These are phyloP conservation scores for Beauveria caledonica DNA, from an alignment of 2,329 filamentous ascomycete genomes.

Conservation along the genomic window DNA sequence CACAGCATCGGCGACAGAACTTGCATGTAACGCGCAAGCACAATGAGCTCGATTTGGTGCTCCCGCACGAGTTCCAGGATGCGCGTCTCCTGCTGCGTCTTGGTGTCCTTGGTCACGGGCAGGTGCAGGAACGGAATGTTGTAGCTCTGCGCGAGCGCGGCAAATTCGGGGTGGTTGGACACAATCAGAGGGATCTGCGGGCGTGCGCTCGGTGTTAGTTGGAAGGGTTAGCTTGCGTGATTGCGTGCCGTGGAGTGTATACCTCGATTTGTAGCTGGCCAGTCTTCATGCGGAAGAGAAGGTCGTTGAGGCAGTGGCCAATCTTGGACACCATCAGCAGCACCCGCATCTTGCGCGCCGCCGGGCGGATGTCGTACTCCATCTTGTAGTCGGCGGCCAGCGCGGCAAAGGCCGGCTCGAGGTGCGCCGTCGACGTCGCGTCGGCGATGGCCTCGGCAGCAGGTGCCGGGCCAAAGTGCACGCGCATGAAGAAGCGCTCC, in stretches of 20 bases:
- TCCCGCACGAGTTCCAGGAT: conserved; percentile 62
- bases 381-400: conserved; percentile 58
- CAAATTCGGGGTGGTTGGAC: conserved; percentile 73
- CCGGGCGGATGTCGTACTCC: conserved; percentile 63
- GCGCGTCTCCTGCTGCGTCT: conserved; percentile 61
- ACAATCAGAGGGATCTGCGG: conserved; percentile 60
- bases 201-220: not conserved
- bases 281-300: conserved; percentile 70
- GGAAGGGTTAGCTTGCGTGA: not conserved
- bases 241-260: not conserved
- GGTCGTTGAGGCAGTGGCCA: conserved; percentile 76
- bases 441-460: conserved; percentile 20
- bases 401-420: conserved; percentile 47
- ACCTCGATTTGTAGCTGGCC: conserved; percentile 64
- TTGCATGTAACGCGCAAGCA: conserved; percentile 83
- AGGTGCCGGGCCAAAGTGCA: conserved; percentile 63
- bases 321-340: conserved; percentile 89
- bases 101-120: conserved; percentile 71
- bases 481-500: conserved; percentile 79
- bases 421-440: conserved; percentile 36
- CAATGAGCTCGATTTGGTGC: conserved; percentile 68
- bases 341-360: conserved; percentile 62
- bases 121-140: conserved; percentile 74
- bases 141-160: conserved; percentile 60
- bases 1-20: conserved; percentile 69